A percentile compares a stretch with the other conserved stretches of the same genome.
phyloP scores from a whole-genome alignment of 768 basidiomycete genomes.

The Termitomyces sp. region DNA sequence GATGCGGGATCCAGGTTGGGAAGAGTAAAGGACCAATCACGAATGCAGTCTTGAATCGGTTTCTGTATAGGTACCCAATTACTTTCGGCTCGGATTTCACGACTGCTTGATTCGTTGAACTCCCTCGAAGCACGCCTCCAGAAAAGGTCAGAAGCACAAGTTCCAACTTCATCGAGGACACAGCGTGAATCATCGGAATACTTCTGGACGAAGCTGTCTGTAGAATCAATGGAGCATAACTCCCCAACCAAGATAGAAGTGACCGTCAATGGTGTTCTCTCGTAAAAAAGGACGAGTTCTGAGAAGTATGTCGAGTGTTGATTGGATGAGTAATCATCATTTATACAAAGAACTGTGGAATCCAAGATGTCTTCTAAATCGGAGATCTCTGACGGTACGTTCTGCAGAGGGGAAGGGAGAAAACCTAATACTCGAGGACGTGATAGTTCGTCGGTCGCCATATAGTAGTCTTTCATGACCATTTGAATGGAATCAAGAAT shows the following conservation, averaged over 20 bases:
- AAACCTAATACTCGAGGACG: conserved; percentile 37
- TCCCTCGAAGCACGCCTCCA: conserved; percentile 54
- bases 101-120: conserved; percentile 29
- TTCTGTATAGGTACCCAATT: conserved; percentile 17
- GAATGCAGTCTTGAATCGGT: conserved; percentile 34
- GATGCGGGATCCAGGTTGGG: conserved; percentile 57
- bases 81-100: conserved; percentile 29
- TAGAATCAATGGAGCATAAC: conserved; percentile 34
- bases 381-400: conserved; percentile 25
- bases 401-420: conserved; percentile 17
- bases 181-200: conserved; percentile 42
- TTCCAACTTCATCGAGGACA: conserved; percentile 50
- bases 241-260: conserved; percentile 37
- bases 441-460: conserved; percentile 22
- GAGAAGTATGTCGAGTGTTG: conserved; percentile 19
- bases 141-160: conserved; percentile 63
- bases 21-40: conserved; percentile 59
- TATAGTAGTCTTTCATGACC: conserved; percentile 42
- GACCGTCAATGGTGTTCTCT: conserved; percentile 26
- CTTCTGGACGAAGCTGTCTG: conserved; percentile 22
- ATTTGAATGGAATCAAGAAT: conserved; percentile 30
- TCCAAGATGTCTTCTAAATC: conserved; percentile 34
- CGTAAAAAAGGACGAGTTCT: conserved; percentile 54
- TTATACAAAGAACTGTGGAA: conserved; percentile 31
- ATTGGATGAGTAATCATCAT: conserved; percentile 23